These are phyloP conservation scores for Auriscalpium orientale DNA, from an alignment of 768 basidiomycete species.

Conservation along the genomic window DNA sequence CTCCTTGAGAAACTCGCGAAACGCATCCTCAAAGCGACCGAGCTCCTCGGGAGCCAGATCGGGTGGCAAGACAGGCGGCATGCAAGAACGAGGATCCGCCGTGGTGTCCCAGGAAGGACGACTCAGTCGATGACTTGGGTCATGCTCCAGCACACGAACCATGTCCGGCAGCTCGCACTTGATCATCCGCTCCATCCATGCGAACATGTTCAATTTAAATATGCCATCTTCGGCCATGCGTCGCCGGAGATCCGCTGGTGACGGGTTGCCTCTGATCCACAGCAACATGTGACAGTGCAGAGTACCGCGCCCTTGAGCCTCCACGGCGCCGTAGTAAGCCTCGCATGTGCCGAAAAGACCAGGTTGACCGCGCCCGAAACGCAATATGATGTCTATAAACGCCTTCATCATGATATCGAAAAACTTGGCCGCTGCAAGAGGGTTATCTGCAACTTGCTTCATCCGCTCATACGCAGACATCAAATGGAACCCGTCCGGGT, in stretches of 20 bases:
- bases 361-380: conserved; percentile 5
- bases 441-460: conserved; percentile 35
- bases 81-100: neutral
- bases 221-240: no score
- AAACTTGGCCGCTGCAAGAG: conserved; percentile 31
- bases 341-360: conserved; percentile 28
- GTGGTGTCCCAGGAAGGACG: neutral
- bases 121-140: no score
- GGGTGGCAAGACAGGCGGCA: neutral
- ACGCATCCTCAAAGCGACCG: neutral
- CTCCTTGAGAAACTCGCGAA: neutral
- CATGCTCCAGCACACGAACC: neutral
- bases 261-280: no score
- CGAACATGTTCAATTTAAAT: no score
- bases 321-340: conserved; percentile 33
- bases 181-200: no score
- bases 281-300: no score
- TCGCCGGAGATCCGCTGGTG: no score
- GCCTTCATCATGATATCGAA: conserved; percentile 35
- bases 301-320: no score
- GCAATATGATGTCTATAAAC: conserved; percentile 23
- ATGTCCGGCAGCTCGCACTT: neutral
- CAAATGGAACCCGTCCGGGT: conserved; percentile 30
- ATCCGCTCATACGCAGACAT: conserved; percentile 20
- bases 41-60: neutral